Percentiles rank a stretch among this genome's conserved stretches.
Evolutionary conservation across 2,329 filamentous ascomycete genomes (phyloP).

Genomic region (Sclerotinia minor): DNA sequence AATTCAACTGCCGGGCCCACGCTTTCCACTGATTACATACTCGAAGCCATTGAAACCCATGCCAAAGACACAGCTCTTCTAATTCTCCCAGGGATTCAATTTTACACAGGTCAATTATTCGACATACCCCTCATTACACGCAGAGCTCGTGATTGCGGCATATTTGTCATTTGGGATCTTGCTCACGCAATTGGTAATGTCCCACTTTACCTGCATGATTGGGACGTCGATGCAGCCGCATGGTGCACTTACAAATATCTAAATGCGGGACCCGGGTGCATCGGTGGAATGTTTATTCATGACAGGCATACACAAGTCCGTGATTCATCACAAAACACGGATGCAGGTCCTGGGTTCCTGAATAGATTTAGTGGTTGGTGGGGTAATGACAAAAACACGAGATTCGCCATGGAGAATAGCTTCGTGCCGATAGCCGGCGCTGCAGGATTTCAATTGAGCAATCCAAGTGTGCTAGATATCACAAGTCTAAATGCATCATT

Average conservation of each 20-base stretch:
- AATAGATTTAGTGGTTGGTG: slow-evolving; percentile 77
- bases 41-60: slow-evolving; percentile 65
- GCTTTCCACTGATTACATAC: slow-evolving; percentile 65
- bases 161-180: slow-evolving; percentile 76
- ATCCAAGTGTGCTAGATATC: slow-evolving; percentile 73
- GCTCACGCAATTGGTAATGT: slow-evolving; percentile 80
- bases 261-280: slow-evolving; percentile 73
- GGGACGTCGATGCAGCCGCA: slow-evolving; percentile 74
- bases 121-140: slow-evolving; percentile 73
- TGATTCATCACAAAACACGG: slow-evolving; percentile 16
- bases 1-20: slow-evolving; percentile 50
- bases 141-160: slow-evolving; percentile 64
- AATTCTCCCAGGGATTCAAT: slow-evolving; percentile 77
- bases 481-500: slow-evolving; percentile 68
- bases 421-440: slow-evolving; percentile 73
- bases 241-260: slow-evolving; percentile 88
- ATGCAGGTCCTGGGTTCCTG: slow-evolving; percentile 43
- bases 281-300: slow-evolving; percentile 74
- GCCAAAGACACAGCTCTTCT: slow-evolving; percentile 66
- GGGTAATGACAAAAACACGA: slow-evolving; percentile 67
- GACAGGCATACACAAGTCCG: slow-evolving; percentile 46
- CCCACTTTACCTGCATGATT: slow-evolving; percentile 68
- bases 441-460: slow-evolving; percentile 74
- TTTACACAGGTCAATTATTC: slow-evolving; percentile 76
- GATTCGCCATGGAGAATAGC: slow-evolving; percentile 75